These are phyloP conservation scores for Dioscorea zingiberensis DNA, from an alignment of 106 monocot genomes.

Conservation along the genomic window DNA sequence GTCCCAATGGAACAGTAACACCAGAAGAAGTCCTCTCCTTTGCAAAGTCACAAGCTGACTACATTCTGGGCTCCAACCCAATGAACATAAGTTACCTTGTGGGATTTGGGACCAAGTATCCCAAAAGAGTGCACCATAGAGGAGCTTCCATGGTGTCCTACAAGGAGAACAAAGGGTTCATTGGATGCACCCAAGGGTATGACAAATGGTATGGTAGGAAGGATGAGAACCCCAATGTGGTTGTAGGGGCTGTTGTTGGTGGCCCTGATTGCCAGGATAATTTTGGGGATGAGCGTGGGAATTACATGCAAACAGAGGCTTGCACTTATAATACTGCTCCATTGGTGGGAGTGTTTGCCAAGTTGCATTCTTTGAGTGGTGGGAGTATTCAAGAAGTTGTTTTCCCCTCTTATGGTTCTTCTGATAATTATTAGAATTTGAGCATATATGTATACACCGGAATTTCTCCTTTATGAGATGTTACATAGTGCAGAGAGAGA, in stretches of 20 bases:
- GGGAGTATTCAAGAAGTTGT: neutral
- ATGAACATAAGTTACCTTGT: constrained; percentile 61
- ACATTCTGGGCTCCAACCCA: constrained; percentile 71
- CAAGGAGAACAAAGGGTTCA: constrained; percentile 59
- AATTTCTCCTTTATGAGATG: too few species aligned
- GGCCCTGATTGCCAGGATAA: constrained; percentile 55
- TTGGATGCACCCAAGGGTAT: constrained; percentile 94
- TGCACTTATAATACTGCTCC: constrained; percentile 95
- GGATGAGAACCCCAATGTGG: constrained; percentile 57
- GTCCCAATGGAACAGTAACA: constrained; percentile 21
- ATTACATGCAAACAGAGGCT: constrained; percentile 92
- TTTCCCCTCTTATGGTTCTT: too few species aligned
- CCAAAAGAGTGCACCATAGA: constrained; percentile 63
- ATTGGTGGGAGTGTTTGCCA: constrained; percentile 83
- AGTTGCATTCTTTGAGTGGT: constrained; percentile 21
- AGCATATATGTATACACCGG: too few species aligned
- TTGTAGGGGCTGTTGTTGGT: constrained; percentile 80
- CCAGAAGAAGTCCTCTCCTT: constrained; percentile 23
- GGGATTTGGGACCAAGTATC: constrained; percentile 60
- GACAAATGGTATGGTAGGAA: constrained; percentile 68
- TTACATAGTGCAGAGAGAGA: too few species aligned
- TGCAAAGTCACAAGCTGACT: constrained; percentile 52
- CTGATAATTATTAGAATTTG: too few species aligned
- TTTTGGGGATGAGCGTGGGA: constrained; percentile 63
- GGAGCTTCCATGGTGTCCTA: constrained; percentile 65